Percentiles rank a stretch among this genome's conserved stretches.
Evolutionary conservation across 2,329 filamentous ascomycete genomes (phyloP).

Genomic region (Penicillium psychrosexuale): DNA sequence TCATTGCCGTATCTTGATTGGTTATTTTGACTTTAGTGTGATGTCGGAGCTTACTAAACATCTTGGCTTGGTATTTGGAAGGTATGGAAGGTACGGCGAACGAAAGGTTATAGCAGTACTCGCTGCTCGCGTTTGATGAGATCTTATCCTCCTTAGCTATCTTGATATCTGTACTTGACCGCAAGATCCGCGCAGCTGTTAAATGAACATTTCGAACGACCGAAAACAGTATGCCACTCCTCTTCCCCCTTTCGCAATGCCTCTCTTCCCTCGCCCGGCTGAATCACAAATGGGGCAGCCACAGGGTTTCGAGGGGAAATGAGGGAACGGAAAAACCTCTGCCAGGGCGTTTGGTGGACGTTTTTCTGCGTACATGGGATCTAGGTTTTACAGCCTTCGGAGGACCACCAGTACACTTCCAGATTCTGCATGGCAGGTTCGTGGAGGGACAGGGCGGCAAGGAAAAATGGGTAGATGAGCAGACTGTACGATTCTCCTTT

Average conservation of each 20-base stretch:
- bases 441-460: slow-evolving; percentile 49
- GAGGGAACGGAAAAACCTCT: slow-evolving; percentile 11
- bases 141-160: background rate
- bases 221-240: slow-evolving; percentile 5
- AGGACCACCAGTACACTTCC: slow-evolving; percentile 67
- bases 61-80: too few relatives aligned
- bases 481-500: slow-evolving; percentile 49
- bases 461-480: slow-evolving; percentile 65
- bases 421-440: slow-evolving; percentile 63
- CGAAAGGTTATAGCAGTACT: too few relatives aligned
- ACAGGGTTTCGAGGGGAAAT: background rate
- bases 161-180: background rate
- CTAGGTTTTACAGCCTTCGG: slow-evolving; percentile 65
- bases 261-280: slow-evolving; percentile 3
- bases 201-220: too few relatives aligned
- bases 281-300: slow-evolving; percentile 5
- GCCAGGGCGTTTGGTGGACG: slow-evolving; percentile 30
- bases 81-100: too few relatives aligned
- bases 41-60: too few relatives aligned
- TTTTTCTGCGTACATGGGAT: slow-evolving; percentile 52
- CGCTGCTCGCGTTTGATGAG: background rate
- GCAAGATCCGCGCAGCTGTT: background rate
- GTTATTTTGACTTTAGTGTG: too few relatives aligned
- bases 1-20: too few relatives aligned
- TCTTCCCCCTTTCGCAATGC: slow-evolving; percentile 2